Base-by-base conservation (phyloP, 345 rosid genomes). In the Gossypium australe region DNA sequence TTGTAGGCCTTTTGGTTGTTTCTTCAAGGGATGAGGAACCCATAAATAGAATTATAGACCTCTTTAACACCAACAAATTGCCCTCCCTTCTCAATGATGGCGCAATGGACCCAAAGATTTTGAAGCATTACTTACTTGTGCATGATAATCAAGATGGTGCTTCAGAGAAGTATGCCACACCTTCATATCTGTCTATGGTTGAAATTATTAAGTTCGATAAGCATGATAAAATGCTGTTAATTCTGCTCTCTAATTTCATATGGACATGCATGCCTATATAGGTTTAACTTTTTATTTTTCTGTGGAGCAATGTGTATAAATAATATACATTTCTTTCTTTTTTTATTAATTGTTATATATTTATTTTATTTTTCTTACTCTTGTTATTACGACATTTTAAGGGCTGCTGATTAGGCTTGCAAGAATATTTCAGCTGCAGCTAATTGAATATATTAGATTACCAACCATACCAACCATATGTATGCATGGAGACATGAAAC, bases 11-110 rank as follows among this genome's bases (percentile, higher is more conserved):
- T 83, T 83, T 90, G 80, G 97, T 82, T 56, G 97, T 90, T 80
- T 95, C 99, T 78, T 90, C 99, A 52, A 86, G 87, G 84, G 99
- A 95, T 73, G 92, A 95, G 64, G 87, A 90, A 34, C 97, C 99
- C 71, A 83, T 90, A 80, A 88, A 85, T 78, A 84, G 83, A 76
- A 89, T 89, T 90, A 77, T 93, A 52, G 97, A 95, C 86, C 97
- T 93, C 80, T 93, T 91, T 76, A 89, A 93, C 78, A 77, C 94
- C 78, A 84, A 82, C 79, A 90, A 86, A 74, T 83, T 91, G 82
- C 98, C 97, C n/a, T 79, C 92, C 52, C 88, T 92, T 82, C 84
- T 94, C 52, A 93, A 85, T 78, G 97, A 91, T 74, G 97, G 98
- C 76, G 85, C 87, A 27, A 91, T 93, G 97, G 97, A 95, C 82